Percentiles rank a stretch among this genome's conserved stretches.
Conservation (phyloP, 176 grass and related monocot species). For the Pharus latifolius region DNA sequence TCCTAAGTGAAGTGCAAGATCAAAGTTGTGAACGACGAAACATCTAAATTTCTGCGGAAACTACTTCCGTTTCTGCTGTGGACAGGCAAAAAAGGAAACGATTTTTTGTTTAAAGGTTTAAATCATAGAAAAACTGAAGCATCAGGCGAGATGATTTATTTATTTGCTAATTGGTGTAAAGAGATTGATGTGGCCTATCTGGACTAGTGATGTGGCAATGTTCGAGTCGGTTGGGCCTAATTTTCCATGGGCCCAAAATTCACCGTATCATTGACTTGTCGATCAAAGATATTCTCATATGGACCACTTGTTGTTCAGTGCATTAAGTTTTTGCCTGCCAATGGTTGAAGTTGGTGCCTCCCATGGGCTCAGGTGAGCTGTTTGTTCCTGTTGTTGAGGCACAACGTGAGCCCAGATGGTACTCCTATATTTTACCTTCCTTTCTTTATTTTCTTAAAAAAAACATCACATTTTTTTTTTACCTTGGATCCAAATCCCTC, state of each 20-base stretch:
- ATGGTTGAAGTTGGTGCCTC: slow-evolving; percentile 1
- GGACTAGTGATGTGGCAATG: neutral
- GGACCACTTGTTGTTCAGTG: neutral
- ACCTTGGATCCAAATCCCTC: no score
- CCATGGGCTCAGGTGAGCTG: neutral
- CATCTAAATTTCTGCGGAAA: no score
- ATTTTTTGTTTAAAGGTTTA: no score
- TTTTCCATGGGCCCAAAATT: neutral
- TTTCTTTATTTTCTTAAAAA: no score
- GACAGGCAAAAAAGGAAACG: no score
- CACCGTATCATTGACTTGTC: neutral
- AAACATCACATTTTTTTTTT: no score
- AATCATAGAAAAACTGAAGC: no score
- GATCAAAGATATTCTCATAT: neutral
- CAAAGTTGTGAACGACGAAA: no score
- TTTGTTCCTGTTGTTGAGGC: neutral
- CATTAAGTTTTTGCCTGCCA: neutral
- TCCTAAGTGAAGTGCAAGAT: no score
- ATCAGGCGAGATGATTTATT: no score
- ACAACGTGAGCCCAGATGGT: neutral
- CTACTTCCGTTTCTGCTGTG: no score
- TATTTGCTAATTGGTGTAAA: no score
- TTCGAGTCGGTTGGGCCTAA: neutral
- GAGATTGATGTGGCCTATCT: neutral
- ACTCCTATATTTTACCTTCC: neutral